phyloP scores from a whole-genome alignment of 805 yeast genomes.

The Wickerhamomyces strasburgensis region DNA sequence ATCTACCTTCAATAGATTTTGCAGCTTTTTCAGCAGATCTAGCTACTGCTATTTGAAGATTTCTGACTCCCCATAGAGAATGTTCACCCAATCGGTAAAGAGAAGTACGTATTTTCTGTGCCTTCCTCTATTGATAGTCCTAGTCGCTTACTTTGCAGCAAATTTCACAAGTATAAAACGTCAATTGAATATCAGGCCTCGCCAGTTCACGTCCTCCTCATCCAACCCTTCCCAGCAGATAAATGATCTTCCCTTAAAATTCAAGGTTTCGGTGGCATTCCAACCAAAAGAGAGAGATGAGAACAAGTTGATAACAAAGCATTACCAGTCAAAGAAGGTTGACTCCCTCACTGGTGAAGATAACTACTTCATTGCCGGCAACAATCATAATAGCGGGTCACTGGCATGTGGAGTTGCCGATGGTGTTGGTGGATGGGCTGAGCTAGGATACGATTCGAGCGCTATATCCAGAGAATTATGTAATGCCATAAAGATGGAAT shows the following conservation, averaged over 20 bases:
- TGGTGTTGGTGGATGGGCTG: constrained; percentile 98
- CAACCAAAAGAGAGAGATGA: constrained; percentile 69
- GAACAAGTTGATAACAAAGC: constrained; percentile 34
- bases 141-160: constrained; percentile 21
- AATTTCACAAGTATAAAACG: constrained; percentile 4
- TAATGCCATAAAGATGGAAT: constrained; percentile 39
- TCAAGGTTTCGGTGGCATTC: constrained; percentile 61
- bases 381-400: constrained; percentile 16
- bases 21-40: too few relatives aligned
- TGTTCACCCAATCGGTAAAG: constrained; percentile 16
- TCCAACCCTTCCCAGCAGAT: constrained; percentile 15
- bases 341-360: constrained; percentile 77
- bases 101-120: constrained; percentile 22
- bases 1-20: neutral
- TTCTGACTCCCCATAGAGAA: constrained; percentile 1
- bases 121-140: constrained; percentile 11
- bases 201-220: constrained; percentile 11
- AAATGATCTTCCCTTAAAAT: constrained; percentile 31
- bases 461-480: constrained; percentile 83
- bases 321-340: constrained; percentile 25
- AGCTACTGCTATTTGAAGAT: too few relatives aligned
- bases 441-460: constrained; percentile 83
- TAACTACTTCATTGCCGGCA: constrained; percentile 52
- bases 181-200: constrained; percentile 3
- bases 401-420: constrained; percentile 81